Conservation (phyloP, 164 flowering plant species). For the Tetrastigma voinierianum region DNA sequence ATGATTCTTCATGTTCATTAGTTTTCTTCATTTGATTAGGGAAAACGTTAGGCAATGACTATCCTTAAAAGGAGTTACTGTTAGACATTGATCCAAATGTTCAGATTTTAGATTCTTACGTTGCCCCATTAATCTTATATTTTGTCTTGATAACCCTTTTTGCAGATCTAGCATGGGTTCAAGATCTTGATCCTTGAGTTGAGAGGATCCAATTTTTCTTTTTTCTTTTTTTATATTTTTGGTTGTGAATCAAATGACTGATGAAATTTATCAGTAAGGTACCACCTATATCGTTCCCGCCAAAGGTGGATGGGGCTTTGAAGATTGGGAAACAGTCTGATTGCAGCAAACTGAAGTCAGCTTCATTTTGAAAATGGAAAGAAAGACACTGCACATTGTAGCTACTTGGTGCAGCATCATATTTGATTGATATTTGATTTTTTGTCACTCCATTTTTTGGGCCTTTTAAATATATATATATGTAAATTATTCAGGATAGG, state of each 20-base stretch:
- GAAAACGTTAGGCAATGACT: too few species aligned
- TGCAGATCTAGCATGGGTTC: slow-evolving; percentile 83
- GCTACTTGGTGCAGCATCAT: slow-evolving; percentile 13
- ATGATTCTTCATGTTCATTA: too few species aligned
- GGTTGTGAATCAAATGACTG: not conserved
- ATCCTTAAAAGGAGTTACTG: too few species aligned
- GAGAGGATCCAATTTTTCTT: not conserved
- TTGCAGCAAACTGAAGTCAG: not conserved
- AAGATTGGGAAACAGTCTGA: not conserved
- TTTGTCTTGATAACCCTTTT: not conserved
- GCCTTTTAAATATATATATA: slow-evolving; percentile 14
- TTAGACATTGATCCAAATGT: too few species aligned
- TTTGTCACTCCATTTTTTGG: slow-evolving; percentile 16
- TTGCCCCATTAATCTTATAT: not conserved
- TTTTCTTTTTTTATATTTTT: too few species aligned
- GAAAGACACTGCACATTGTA: slow-evolving; percentile 1
- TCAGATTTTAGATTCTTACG: not conserved
- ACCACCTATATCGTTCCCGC: not conserved
- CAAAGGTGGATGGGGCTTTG: not conserved
- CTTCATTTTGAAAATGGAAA: slow-evolving; percentile 1
- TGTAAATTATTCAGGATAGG: slow-evolving; percentile 11
- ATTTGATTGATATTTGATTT: slow-evolving; percentile 2
- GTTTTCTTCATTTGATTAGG: too few species aligned
- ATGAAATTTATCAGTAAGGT: not conserved
- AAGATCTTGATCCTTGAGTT: slow-evolving; percentile 64